Percentiles rank a stretch among this genome's conserved stretches.
Conservation (phyloP, 768 basidiomycete species). For the Boletus coccyginus region DNA sequence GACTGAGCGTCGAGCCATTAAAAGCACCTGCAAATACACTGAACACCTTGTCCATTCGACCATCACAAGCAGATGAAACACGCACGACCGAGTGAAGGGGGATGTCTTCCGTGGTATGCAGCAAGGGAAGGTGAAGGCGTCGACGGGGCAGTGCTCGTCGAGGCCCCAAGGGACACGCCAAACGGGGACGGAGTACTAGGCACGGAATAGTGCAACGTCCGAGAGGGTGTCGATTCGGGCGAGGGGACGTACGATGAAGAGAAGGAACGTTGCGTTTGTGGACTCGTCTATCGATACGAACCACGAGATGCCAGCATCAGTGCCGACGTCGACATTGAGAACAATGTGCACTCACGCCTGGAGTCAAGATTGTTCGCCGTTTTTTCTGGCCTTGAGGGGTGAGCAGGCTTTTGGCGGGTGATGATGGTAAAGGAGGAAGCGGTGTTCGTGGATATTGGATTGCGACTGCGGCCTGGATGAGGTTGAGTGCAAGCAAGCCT, state of each 20-base stretch:
- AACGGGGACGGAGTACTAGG: conserved; percentile 40
- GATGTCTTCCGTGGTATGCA: conserved; percentile 39
- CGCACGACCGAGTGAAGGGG: conserved; percentile 36
- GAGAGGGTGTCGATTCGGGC: conserved; percentile 32
- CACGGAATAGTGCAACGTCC: conserved; percentile 33
- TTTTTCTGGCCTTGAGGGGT: conserved; percentile 29
- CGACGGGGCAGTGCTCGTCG: conserved; percentile 27
- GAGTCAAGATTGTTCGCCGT: conserved; percentile 24
- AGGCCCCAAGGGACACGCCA: conserved; percentile 32
- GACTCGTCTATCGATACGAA: conserved; percentile 16
- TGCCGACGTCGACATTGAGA: neutral
- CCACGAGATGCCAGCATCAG: neutral
- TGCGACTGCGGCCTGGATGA: conserved; percentile 35
- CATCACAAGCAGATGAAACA: neutral
- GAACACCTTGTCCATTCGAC: neutral
- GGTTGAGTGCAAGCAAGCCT: conserved; percentile 32
- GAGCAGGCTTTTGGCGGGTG: conserved; percentile 20
- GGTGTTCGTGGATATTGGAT: conserved; percentile 35
- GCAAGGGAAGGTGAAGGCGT: conserved; percentile 40
- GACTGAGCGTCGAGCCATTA: conserved; percentile 27
- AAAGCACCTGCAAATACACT: conserved; percentile 23
- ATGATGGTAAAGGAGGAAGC: conserved; percentile 25
- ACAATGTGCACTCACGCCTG: conserved; percentile 12
- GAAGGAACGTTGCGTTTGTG: conserved; percentile 29
- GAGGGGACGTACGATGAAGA: conserved; percentile 29